These are phyloP conservation scores for Trametes gibbosa DNA, from an alignment of 768 basidiomycete species.

Conservation along the genomic window DNA sequence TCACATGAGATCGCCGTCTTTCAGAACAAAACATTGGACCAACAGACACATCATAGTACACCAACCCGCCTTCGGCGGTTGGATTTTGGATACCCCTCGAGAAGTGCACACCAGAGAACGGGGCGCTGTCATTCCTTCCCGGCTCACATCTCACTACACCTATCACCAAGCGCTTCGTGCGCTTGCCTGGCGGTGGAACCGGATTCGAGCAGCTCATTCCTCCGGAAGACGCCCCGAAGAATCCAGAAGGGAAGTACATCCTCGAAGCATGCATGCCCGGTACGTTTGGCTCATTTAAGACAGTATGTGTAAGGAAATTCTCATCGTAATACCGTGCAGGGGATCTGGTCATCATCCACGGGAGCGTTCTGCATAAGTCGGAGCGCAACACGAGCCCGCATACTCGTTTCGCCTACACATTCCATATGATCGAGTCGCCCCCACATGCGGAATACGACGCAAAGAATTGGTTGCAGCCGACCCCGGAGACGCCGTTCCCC, in stretches of 20 bases:
- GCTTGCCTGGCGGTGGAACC: conserved; percentile 73
- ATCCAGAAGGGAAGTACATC: conserved; percentile 51
- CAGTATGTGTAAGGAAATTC: neutral
- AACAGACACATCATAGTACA: conserved; percentile 59
- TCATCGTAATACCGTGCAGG: conserved; percentile 41
- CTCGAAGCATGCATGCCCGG: conserved; percentile 75
- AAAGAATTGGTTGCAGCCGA: conserved; percentile 96
- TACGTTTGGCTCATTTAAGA: conserved; percentile 24
- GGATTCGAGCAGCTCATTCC: conserved; percentile 69
- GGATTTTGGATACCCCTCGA: conserved; percentile 98
- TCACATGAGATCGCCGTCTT: neutral
- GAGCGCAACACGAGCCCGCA: conserved; percentile 78
- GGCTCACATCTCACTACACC: conserved; percentile 80
- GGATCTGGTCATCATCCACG: conserved; percentile 92
- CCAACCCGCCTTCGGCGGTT: conserved; percentile 85
- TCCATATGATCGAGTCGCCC: conserved; percentile 87
- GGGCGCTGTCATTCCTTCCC: conserved; percentile 85
- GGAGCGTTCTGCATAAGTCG: conserved; percentile 88
- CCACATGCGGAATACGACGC: conserved; percentile 74
- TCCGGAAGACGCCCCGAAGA: conserved; percentile 30
- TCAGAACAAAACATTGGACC: no score
- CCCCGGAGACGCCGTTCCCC: conserved; percentile 77
- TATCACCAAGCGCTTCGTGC: conserved; percentile 83
- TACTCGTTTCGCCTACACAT: conserved; percentile 92
- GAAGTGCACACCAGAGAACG: conserved; percentile 76